Evolutionary conservation across 1,139 yeast species (phyloP).

Genomic region (Lodderomyces pseudojiufengensis): DNA sequence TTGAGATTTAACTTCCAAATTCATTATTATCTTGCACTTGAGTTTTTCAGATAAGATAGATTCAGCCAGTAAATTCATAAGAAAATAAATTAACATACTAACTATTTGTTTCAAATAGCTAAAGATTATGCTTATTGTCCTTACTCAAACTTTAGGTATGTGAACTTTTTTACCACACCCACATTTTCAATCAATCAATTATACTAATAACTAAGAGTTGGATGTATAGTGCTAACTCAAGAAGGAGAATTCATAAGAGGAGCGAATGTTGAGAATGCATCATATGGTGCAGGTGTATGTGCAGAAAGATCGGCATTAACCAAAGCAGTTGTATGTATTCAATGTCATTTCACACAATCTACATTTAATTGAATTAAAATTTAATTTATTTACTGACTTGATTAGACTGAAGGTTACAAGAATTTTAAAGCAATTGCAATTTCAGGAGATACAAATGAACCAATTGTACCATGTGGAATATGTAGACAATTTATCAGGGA

Average conservation of each 20-base stretch:
- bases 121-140: conserved; percentile 66
- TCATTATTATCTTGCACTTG: no score
- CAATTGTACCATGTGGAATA: conserved; percentile 88
- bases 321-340: conserved; percentile 50
- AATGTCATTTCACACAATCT: neutral
- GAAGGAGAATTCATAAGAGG: conserved; percentile 56
- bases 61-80: no score
- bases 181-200: neutral
- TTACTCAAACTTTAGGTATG: conserved; percentile 70
- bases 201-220: conserved; percentile 53
- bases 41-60: no score
- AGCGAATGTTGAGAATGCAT: conserved; percentile 90
- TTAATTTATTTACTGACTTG: conserved; percentile 7
- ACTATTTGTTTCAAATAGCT: conserved; percentile 28
- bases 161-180: conserved; percentile 6
- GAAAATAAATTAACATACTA: conserved; percentile 4
- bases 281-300: conserved; percentile 84
- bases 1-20: no score
- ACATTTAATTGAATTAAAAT: neutral
- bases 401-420: conserved; percentile 40
- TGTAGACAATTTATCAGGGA: conserved; percentile 88
- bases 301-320: conserved; percentile 84
- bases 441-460: conserved; percentile 55
- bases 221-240: conserved; percentile 63
- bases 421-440: conserved; percentile 65